Base-by-base conservation (phyloP, 2,329 filamentous ascomycete species). In the Tothia fuscella region DNA sequence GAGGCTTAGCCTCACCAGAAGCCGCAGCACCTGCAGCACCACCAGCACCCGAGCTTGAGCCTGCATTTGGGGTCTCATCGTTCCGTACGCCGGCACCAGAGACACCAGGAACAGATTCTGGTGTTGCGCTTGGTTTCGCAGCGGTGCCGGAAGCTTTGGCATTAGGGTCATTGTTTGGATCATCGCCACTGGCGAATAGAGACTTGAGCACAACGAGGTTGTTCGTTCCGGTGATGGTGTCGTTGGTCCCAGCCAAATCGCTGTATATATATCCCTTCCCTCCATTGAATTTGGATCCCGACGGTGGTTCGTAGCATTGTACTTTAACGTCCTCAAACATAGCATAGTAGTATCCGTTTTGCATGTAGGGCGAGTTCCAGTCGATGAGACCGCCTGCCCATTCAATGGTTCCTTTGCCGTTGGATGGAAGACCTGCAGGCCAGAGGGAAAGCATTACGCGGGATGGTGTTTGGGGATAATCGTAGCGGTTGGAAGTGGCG, bases 381-480 rank as follows among this genome's bases (percentile, higher is more conserved):
- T 93, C 73, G 49, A 98, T 89, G 40, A 74, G 65, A 52, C 91
- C 91, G 56, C 91, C 91, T 14, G 89, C 85, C 91, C 91, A 98
- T 41, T 79, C 71, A 49, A 94, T 74, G 25, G 91, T 96, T 43
- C 91, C 91, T 58, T 82, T 57, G 30, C 75, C 81, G 60, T 95
- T 95, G 56, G 71, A 72, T 7, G 76, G 64, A 35, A 83, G 74
- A 57, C 91, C 91, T 54, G 85, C 91, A 30, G 91, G 91, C 91
- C 91, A 98, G 55, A 98, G 78, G 13, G 91, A 96, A 38, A 98
- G 72, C 68, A 95, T 86, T 40, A 98, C 75, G 51, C 89, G 84
- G 13, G 88, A 66, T 3, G 91, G 91, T 0, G 88, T 93, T 66
- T 96, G 91, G 5, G 91, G 91, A 68, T 75, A 98, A 53, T 82